Base-by-base conservation (phyloP, 805 yeast genomes). In the Brettanomyces bruxellensis region DNA sequence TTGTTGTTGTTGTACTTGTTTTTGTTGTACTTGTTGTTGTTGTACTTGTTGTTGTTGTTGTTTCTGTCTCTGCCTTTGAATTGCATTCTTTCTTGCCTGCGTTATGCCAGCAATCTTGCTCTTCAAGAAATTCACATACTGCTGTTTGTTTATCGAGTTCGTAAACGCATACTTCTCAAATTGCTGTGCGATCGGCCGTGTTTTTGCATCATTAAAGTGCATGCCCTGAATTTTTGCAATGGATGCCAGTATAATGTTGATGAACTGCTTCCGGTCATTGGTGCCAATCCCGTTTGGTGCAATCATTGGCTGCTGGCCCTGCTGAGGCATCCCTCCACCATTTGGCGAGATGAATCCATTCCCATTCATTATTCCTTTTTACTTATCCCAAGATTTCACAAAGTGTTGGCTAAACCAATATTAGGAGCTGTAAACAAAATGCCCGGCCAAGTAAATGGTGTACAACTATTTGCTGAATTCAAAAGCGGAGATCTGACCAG, bases 151-250 rank as follows among this genome's bases (percentile, higher is more conserved):
- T 8, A 71, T 70, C 11, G 86, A 71, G 47, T 78, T 78, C 47
- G 72, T 70, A 58, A 72, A 83, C 24, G 87, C 75, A 53, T 72
- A 78, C 48, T 79, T 76, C 58, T 84, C 93, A 53, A 81, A 83
- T 56, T 83, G 86, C 54, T 79, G 83, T 4, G 89, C 88, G 54
- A 79, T 69, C 3, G 71, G 63, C 54, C 72, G 74, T 54, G 76
- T 65, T 53, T 70, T 74, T 44, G 65, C 69, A 24, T 54, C 45
- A 8, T 59, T 54, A 30, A 62, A 63, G 34, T 45, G 53, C 22
- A 55, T 49, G 3, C 69, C 69, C 45, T 63, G 67, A 22, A 63
- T 55, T 41, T 61, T 61, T 36, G 64, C 60, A n/a, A 64, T 51
- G 9, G 67, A 55, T 1, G 58, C 53, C 23, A 64, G 56, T 13